Evolutionary conservation across 1,284 basidiomycete genomes (phyloP).

Genomic region (Trichosporon ovoides): DNA sequence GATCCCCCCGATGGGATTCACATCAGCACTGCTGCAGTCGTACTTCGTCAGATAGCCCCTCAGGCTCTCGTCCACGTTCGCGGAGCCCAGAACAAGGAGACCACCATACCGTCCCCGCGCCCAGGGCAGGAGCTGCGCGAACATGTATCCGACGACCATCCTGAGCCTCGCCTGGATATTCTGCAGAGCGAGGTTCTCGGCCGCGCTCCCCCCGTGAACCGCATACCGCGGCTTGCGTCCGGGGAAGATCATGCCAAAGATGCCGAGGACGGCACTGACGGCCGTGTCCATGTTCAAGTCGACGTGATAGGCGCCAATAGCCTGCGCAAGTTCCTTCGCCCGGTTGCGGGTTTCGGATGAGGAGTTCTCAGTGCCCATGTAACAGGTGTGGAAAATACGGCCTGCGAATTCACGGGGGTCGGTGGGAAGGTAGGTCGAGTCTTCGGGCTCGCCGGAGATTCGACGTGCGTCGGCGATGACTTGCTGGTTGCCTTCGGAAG

Average conservation of each 20-base stretch:
- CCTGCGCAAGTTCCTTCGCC: slow-evolving; percentile 76
- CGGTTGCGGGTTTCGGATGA: slow-evolving; percentile 76
- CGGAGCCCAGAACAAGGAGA: slow-evolving; percentile 87
- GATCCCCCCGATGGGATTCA: slow-evolving; percentile 97
- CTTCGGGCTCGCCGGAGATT: slow-evolving; percentile 75
- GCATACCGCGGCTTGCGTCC: slow-evolving; percentile 76
- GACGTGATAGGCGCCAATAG: slow-evolving; percentile 92
- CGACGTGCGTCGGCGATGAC: slow-evolving; percentile 87
- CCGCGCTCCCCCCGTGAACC: slow-evolving; percentile 76
- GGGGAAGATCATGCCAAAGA: slow-evolving; percentile 75
- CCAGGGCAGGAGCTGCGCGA: slow-evolving; percentile 94
- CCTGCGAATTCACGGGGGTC: slow-evolving; percentile 80
- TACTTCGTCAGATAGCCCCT: slow-evolving; percentile 98
- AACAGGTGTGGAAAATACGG: slow-evolving; percentile 93
- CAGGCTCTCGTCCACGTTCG: slow-evolving; percentile 96
- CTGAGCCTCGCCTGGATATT: slow-evolving; percentile 94
- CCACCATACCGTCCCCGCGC: slow-evolving; percentile 78
- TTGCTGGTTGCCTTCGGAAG: slow-evolving; percentile 65
- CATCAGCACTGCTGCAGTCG: slow-evolving; percentile 72
- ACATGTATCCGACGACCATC: slow-evolving; percentile 96
- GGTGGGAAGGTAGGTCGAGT: slow-evolving; percentile 72
- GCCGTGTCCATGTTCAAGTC: slow-evolving; percentile 95
- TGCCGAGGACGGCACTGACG: slow-evolving; percentile 71
- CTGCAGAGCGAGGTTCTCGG: slow-evolving; percentile 93
- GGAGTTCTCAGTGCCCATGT: slow-evolving; percentile 98